Percentiles rank a stretch among this genome's conserved stretches.
Evolutionary conservation across 2,329 filamentous ascomycete genomes (phyloP).

Genomic region (Orbilia blumenaviensis): DNA sequence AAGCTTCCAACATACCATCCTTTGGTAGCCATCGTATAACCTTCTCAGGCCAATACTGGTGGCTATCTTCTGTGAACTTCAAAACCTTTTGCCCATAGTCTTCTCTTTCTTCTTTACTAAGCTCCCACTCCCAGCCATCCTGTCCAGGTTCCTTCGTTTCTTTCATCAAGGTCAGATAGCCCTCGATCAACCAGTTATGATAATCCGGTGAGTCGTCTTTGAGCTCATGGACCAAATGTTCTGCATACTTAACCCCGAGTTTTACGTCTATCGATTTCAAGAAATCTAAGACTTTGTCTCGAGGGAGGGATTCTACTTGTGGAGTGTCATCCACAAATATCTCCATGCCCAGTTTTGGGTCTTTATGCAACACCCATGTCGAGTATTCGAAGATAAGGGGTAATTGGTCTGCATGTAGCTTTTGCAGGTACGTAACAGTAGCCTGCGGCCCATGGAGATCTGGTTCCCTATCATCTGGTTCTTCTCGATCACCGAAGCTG

Average conservation of each 20-base stretch:
- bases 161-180: slow-evolving; percentile 71
- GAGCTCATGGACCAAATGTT: slow-evolving; percentile 88
- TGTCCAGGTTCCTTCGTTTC: slow-evolving; percentile 61
- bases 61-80: slow-evolving; percentile 77
- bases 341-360: slow-evolving; percentile 83
- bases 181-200: slow-evolving; percentile 81
- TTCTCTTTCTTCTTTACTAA: slow-evolving; percentile 60
- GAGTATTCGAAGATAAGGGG: slow-evolving; percentile 92
- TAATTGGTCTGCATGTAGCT: slow-evolving; percentile 83
- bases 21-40: slow-evolving; percentile 80
- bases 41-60: slow-evolving; percentile 80
- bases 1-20: slow-evolving; percentile 70
- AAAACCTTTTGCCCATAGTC: slow-evolving; percentile 74
- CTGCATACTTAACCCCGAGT: slow-evolving; percentile 83
- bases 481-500: slow-evolving; percentile 58
- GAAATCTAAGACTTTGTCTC: slow-evolving; percentile 78
- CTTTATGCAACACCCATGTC: slow-evolving; percentile 80
- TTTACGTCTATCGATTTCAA: slow-evolving; percentile 73
- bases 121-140: slow-evolving; percentile 64
- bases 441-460: slow-evolving; percentile 80
- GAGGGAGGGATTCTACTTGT: slow-evolving; percentile 88
- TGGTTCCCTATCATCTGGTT: slow-evolving; percentile 58
- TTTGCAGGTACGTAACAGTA: slow-evolving; percentile 90
- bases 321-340: slow-evolving; percentile 92
- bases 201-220: slow-evolving; percentile 85